Conservation (phyloP, 805 yeast species). For the Nematodospora valgi region DNA sequence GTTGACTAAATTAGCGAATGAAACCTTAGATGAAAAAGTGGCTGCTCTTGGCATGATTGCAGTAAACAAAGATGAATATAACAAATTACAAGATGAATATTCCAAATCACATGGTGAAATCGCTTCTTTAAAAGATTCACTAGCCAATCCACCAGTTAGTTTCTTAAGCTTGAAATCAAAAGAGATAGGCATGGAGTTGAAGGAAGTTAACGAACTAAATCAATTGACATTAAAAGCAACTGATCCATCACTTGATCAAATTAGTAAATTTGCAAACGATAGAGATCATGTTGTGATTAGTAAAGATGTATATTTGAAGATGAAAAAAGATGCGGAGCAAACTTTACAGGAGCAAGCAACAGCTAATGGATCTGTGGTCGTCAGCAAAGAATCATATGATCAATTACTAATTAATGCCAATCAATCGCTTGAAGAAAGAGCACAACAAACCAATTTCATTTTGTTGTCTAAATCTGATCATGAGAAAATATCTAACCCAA, state of each 20-base stretch:
- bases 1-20: conserved; percentile 10
- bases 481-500: conserved; percentile 5
- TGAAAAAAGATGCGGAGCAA: conserved; percentile 9
- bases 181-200: conserved; percentile 1
- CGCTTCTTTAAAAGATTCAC: too few species aligned
- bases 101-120: too few species aligned
- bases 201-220: background rate
- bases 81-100: conserved; percentile 3
- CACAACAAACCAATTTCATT: conserved; percentile 12
- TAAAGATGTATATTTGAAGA: conserved; percentile 9
- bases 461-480: conserved; percentile 13
- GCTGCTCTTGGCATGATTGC: conserved; percentile 3
- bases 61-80: conserved; percentile 1
- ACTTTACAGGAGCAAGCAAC: conserved; percentile 11
- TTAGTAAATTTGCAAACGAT: conserved; percentile 9
- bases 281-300: conserved; percentile 12
- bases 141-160: background rate
- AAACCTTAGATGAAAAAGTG: conserved; percentile 16
- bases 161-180: conserved; percentile 1
- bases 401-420: conserved; percentile 7
- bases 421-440: conserved; percentile 15
- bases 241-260: conserved; percentile 9
- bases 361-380: conserved; percentile 10
- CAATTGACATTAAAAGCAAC: background rate
- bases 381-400: conserved; percentile 13